Percentiles rank a stretch among this genome's conserved stretches.
Evolutionary conservation across 192 early-diverging fungal genomes (phyloP).

Genomic region (Coemansia sp.): DNA sequence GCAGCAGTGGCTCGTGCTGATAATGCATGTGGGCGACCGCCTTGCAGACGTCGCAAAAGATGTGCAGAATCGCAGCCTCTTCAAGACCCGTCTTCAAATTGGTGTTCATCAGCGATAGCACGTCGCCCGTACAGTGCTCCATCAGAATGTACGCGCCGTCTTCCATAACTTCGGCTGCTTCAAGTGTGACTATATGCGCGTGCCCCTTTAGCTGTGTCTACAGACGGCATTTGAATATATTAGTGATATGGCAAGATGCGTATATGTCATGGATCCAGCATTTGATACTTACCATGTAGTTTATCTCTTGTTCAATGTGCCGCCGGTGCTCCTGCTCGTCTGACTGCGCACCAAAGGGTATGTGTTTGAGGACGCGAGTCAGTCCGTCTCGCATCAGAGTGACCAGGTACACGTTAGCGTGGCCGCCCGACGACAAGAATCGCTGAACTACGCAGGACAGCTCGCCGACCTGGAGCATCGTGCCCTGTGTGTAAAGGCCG

Average conservation of each 20-base stretch:
- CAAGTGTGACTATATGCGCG: constrained; percentile 78
- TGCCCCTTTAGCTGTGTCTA: constrained; percentile 70
- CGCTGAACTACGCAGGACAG: constrained; percentile 46
- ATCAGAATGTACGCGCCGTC: constrained; percentile 83
- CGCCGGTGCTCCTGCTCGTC: constrained; percentile 65
- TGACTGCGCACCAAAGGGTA: constrained; percentile 52
- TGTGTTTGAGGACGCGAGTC: constrained; percentile 78
- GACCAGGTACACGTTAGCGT: constrained; percentile 89
- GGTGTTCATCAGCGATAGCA: constrained; percentile 79
- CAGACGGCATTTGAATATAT: not conserved
- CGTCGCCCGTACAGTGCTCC: constrained; percentile 83
- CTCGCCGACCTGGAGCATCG: constrained; percentile 37
- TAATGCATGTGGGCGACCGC: constrained; percentile 93
- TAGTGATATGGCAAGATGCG: not conserved
- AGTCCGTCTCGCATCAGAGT: constrained; percentile 54
- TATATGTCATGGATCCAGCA: not conserved
- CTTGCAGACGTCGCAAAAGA: constrained; percentile 82
- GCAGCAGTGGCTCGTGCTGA: constrained; percentile 74
- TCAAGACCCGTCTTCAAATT: constrained; percentile 68
- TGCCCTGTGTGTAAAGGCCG: constrained; percentile 39
- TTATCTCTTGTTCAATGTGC: constrained; percentile 71
- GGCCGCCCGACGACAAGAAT: constrained; percentile 61
- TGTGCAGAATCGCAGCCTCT: constrained; percentile 83
- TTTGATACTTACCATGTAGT: constrained; percentile 60
- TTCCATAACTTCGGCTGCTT: constrained; percentile 67